A percentile compares a stretch with the other conserved stretches of the same genome.
Conservation (phyloP, 208 protist species). For the Trypanosoma avium region DNA sequence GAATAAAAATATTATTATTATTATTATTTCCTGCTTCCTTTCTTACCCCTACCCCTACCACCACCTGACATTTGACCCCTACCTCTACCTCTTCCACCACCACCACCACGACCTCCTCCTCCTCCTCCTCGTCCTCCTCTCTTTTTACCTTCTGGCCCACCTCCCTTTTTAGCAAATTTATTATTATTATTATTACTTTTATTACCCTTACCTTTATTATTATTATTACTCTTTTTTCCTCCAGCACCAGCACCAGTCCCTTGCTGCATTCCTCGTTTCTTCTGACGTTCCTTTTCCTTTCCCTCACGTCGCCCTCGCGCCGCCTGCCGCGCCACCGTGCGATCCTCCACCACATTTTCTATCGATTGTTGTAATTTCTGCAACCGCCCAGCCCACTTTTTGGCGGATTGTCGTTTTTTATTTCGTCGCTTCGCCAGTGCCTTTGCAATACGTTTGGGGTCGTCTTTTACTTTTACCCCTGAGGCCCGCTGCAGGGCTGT, state of each 20-base stretch:
- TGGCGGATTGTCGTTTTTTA: slow-evolving; percentile 82
- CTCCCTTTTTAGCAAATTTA: slow-evolving; percentile 10
- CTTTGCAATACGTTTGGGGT: slow-evolving; percentile 58
- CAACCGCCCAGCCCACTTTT: slow-evolving; percentile 70
- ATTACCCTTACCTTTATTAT: slow-evolving; percentile 17
- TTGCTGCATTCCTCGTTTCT: slow-evolving; percentile 8
- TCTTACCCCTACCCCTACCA: background rate
- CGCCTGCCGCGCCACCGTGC: slow-evolving; percentile 38
- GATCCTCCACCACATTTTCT: slow-evolving; percentile 71
- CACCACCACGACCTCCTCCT: too few relatives aligned
- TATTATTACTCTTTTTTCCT: background rate
- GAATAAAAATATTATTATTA: slow-evolving; percentile 2
- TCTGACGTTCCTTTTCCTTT: slow-evolving; percentile 25
- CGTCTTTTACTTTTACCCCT: slow-evolving; percentile 73
- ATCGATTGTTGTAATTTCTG: slow-evolving; percentile 61
- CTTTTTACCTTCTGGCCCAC: slow-evolving; percentile 5
- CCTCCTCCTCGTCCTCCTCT: background rate
- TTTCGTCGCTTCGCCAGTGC: slow-evolving; percentile 68
- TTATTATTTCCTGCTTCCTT: background rate
- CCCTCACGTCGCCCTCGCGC: slow-evolving; percentile 24
- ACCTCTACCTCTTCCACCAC: slow-evolving; percentile 23
- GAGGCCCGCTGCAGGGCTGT: slow-evolving; percentile 59
- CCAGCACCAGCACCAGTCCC: background rate
- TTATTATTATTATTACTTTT: slow-evolving; percentile 26
- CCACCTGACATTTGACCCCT: slow-evolving; percentile 1